Conservation (phyloP, 2,329 filamentous ascomycete species). For the Exophiala xenobiotica region DNA sequence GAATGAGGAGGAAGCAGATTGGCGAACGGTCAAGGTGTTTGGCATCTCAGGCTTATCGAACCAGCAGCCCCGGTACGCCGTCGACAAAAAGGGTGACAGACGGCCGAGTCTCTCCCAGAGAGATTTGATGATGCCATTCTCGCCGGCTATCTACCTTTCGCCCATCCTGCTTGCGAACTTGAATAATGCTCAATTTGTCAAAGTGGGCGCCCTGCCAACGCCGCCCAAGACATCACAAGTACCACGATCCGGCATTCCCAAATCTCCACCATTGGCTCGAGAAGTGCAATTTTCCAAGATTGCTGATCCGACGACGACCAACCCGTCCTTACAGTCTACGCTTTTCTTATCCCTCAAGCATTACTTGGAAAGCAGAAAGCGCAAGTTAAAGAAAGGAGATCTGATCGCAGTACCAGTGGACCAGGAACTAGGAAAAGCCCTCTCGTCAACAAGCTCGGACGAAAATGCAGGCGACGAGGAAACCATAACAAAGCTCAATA, state of each 20-base stretch:
- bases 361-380: conserved; percentile 79
- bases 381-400: conserved; percentile 83
- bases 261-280: conserved; percentile 60
- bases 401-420: conserved; percentile 87
- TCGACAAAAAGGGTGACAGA: conserved; percentile 50
- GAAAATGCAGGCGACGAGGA: conserved; percentile 72
- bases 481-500: conserved; percentile 45
- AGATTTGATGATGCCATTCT: conserved; percentile 40
- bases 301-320: conserved; percentile 82
- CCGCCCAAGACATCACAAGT: conserved; percentile 21
- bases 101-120: conserved; percentile 56
- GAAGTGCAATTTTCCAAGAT: conserved; percentile 89
- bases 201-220: conserved; percentile 62
- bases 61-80: conserved; percentile 56
- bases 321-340: conserved; percentile 79
- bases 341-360: conserved; percentile 83
- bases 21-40: conserved; percentile 85
- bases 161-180: conserved; percentile 86
- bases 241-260: conserved; percentile 31
- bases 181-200: conserved; percentile 72
- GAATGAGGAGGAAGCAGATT: conserved; percentile 63
- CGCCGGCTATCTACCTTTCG: conserved; percentile 73
- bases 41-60: conserved; percentile 69
- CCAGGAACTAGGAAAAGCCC: conserved; percentile 74
- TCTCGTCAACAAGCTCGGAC: conserved; percentile 66